These are phyloP conservation scores for Tuctoria greenei DNA, from an alignment of 176 grass and related monocot genomes.

Conservation along the genomic window DNA sequence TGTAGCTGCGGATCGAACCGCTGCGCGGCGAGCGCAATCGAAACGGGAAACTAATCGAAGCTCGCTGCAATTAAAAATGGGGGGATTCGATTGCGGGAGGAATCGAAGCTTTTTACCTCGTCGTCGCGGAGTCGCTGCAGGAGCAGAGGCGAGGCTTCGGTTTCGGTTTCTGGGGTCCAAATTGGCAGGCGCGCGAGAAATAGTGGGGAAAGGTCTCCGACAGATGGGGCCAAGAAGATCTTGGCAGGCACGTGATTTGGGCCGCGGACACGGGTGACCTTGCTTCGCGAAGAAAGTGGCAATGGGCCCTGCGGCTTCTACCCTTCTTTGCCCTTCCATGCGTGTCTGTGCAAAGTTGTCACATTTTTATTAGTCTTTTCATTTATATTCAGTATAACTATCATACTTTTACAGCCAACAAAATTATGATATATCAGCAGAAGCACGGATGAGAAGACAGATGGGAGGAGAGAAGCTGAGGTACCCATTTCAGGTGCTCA, in stretches of 20 bases:
- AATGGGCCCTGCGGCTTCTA: too few species aligned
- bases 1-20: neutral
- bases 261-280: neutral
- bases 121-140: neutral
- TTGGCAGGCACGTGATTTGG: neutral
- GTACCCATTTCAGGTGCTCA: too few species aligned
- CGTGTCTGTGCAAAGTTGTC: too few species aligned
- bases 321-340: too few species aligned
- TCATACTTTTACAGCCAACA: too few species aligned
- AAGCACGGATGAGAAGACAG: too few species aligned
- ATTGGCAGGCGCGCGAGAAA: neutral
- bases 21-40: neutral
- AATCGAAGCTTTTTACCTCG: slow-evolving; percentile 19
- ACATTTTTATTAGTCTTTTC: too few species aligned
- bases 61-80: neutral
- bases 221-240: neutral
- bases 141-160: neutral
- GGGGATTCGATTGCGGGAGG: neutral
- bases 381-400: too few species aligned
- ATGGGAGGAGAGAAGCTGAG: too few species aligned
- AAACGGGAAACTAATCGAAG: neutral
- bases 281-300: too few species aligned
- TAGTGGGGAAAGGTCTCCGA: neutral
- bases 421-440: too few species aligned
- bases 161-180: slow-evolving; percentile 3